Evolutionary conservation across 2,329 filamentous ascomycete species (phyloP).

Genomic region (Penicillium verrucosum): DNA sequence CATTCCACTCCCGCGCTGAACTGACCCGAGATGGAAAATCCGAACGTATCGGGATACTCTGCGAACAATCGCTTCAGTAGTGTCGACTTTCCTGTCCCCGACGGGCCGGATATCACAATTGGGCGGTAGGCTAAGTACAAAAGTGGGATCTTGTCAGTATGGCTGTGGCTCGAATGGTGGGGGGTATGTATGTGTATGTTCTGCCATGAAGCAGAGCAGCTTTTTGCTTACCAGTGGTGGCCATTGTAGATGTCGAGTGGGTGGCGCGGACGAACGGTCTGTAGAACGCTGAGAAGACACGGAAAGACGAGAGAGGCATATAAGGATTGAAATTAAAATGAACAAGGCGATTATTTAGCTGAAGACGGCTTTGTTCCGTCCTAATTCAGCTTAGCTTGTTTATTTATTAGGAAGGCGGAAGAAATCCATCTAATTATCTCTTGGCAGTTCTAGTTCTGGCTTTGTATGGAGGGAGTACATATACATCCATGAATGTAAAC

Average conservation of each 20-base stretch:
- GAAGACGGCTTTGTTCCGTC: not conserved
- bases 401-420: not conserved
- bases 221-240: constrained; percentile 23
- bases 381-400: not conserved
- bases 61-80: constrained; percentile 43
- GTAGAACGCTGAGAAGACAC: constrained; percentile 5
- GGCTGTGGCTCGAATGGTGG: not conserved
- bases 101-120: constrained; percentile 34
- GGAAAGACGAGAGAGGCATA: constrained; percentile 22
- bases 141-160: not conserved
- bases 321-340: not conserved
- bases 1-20: not conserved
- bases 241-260: constrained; percentile 21
- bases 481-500: not conserved
- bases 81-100: constrained; percentile 44
- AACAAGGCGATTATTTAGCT: not conserved
- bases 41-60: constrained; percentile 43
- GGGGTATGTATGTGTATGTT: not conserved
- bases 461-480: too few relatives aligned
- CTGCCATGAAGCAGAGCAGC: not conserved
- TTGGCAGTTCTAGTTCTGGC: not conserved
- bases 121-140: not conserved
- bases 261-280: not conserved
- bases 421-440: not conserved
- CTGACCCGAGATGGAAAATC: constrained; percentile 42